phyloP scores from a whole-genome alignment of 179 eudicot species.

The Kewa caespitosa region DNA sequence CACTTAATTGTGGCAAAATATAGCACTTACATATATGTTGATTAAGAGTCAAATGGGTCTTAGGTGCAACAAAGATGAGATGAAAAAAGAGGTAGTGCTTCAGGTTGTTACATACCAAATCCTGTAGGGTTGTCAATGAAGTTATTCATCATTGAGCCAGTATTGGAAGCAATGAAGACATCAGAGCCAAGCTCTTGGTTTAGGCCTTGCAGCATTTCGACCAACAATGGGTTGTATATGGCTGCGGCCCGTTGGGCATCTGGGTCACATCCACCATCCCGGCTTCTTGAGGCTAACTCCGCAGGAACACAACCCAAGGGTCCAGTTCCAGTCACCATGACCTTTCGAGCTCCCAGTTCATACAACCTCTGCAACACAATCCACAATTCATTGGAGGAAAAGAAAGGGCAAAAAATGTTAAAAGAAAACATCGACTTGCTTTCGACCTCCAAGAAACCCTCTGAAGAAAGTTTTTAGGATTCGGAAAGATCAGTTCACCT shows the following conservation, averaged over 20 bases:
- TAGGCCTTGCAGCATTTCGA: conserved; percentile 28
- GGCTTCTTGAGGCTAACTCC: conserved; percentile 32
- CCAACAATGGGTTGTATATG: conserved; percentile 35
- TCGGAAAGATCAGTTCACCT: conserved; percentile 22
- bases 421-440: too few species aligned
- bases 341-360: conserved; percentile 40
- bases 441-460: background rate
- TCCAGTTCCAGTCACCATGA: conserved; percentile 45
- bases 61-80: background rate
- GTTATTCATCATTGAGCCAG: conserved; percentile 28
- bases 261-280: conserved; percentile 36
- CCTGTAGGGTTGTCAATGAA: conserved; percentile 43
- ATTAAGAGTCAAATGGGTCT: too few species aligned
- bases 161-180: conserved; percentile 36
- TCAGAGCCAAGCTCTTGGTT: conserved; percentile 35
- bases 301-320: conserved; percentile 49
- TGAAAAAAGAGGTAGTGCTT: background rate
- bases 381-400: background rate
- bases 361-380: conserved; percentile 33
- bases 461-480: background rate
- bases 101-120: conserved; percentile 25
- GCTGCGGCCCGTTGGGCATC: conserved; percentile 30
- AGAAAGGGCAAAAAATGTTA: too few species aligned
- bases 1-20: too few species aligned
- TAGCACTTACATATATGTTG: too few species aligned